phyloP scores from a whole-genome alignment of 2,329 filamentous ascomycete species.

The Myriosclerotinia duriaeana region DNA sequence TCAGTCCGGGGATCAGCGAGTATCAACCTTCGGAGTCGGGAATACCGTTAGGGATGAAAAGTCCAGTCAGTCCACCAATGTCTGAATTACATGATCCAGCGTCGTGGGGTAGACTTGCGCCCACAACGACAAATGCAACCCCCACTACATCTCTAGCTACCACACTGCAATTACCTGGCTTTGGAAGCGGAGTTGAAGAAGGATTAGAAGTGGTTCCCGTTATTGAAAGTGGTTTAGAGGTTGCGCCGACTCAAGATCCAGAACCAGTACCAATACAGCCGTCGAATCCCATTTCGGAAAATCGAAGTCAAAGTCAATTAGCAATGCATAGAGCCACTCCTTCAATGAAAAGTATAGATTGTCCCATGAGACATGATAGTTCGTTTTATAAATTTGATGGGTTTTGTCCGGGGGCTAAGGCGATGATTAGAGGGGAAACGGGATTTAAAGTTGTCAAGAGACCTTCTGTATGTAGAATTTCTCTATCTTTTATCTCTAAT shows the following conservation, averaged over 20 bases:
- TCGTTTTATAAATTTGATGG: constrained; percentile 40
- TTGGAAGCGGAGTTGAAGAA: constrained; percentile 32
- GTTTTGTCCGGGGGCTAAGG: constrained; percentile 39
- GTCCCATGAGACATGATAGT: constrained; percentile 36
- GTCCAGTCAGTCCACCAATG: constrained; percentile 21
- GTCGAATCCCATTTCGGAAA: constrained; percentile 1
- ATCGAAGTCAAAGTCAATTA: constrained; percentile 20
- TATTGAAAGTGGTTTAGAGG: constrained; percentile 21
- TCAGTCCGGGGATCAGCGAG: constrained; percentile 17
- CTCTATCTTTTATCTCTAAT: not conserved
- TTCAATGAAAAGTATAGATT: constrained; percentile 35
- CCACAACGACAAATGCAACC: not conserved
- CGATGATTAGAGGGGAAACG: constrained; percentile 35
- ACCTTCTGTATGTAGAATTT: constrained; percentile 34
- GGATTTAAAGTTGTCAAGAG: constrained; percentile 38
- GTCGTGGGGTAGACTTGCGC: constrained; percentile 21
- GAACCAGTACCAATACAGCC: constrained; percentile 2
- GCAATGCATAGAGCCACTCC: constrained; percentile 29
- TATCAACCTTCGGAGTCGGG: constrained; percentile 23
- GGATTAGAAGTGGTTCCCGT: constrained; percentile 33
- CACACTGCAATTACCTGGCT: constrained; percentile 32
- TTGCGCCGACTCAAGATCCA: constrained; percentile 13
- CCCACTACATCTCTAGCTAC: constrained; percentile 25
- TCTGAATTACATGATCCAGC: constrained; percentile 4
- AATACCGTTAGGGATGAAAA: constrained; percentile 17